Base-by-base conservation (phyloP, 768 basidiomycete species). In the Boletellus ananas region DNA sequence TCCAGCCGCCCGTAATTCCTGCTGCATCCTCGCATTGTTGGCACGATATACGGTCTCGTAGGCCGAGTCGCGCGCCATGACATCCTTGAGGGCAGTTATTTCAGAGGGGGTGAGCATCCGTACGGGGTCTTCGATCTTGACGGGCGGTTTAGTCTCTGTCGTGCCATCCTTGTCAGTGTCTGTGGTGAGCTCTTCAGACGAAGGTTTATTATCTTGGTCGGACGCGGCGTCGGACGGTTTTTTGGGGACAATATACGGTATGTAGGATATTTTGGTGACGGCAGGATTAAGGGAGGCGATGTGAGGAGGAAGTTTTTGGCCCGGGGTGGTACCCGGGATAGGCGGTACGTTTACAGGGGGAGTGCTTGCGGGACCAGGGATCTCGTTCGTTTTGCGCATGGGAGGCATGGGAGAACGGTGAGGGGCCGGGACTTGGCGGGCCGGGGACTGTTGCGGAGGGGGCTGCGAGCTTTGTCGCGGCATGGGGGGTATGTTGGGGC, bases 1-100 rank as follows among this genome's bases (percentile, higher is more conserved):
- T 29, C 76, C 66, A 4, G 72, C 74, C 2, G 59, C 61, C 33
- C 72, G 68, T 35, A 75, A 51, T 67, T 85, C 86, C 29, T 75
- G 74, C 17, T 60, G 58, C 74, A 79, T 78, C 21, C 80, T 72
- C 17, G 72, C 71, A 48, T 77, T 74, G 76, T 81, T 83, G 43
- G 65, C 66, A 45, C 74, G 73, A 52, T 71, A 74, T 7, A 70
- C 60, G 5, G 58, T 68, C 29, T 85, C 80, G 55, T 87, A 84
- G 1, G 66, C 59, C 5, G 56, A 43, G 47, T 79, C 78, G 31
- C 50, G 62, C 6, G 51, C 66, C 58, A 76, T 69, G 62, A 74
- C 68, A 3, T 38, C 52, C 49, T 68, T 67, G 40, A 79, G 58
- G 1, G 64, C 29, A 0, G 43, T 2, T 25, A 72, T 70, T 53